Conservation (phyloP, 2,329 filamentous ascomycete genomes). For the Sclerotinia trifoliorum region DNA sequence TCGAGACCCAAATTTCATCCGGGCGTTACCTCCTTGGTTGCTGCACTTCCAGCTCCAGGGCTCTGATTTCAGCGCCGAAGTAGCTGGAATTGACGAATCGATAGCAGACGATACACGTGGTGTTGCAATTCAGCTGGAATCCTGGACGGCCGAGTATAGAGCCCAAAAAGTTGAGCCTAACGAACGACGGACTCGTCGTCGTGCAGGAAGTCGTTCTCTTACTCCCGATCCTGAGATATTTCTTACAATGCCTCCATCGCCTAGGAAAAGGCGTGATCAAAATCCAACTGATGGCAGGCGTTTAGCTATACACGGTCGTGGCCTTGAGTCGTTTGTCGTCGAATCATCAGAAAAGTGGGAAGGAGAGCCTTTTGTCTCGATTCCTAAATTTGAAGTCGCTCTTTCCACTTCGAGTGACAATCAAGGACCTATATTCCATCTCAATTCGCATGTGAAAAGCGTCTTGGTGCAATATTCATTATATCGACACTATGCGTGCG, state of each 20-base stretch:
- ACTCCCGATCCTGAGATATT: constrained; percentile 66
- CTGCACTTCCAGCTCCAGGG: constrained; percentile 81
- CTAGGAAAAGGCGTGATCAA: constrained; percentile 51
- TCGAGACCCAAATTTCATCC: constrained; percentile 66
- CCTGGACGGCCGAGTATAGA: constrained; percentile 85
- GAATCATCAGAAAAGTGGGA: constrained; percentile 84
- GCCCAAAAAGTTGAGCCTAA: constrained; percentile 71
- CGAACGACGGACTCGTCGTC: constrained; percentile 57
- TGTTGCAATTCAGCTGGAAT: constrained; percentile 81
- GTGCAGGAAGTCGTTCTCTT: constrained; percentile 69
- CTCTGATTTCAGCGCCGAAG: constrained; percentile 83
- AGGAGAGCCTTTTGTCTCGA: constrained; percentile 76
- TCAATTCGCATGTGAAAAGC: constrained; percentile 78
- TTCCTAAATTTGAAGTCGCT: constrained; percentile 84
- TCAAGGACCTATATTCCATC: constrained; percentile 82
- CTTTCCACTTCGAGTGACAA: constrained; percentile 82
- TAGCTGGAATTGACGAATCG: constrained; percentile 81
- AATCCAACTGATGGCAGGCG: constrained; percentile 72
- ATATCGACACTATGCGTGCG: constrained; percentile 86
- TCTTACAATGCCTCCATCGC: constrained; percentile 50
- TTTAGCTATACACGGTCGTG: constrained; percentile 75
- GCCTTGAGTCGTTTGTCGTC: constrained; percentile 86
- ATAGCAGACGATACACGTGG: constrained; percentile 82
- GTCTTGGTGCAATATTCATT: constrained; percentile 86
- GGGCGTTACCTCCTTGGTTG: constrained; percentile 80